Conservation (phyloP, 306 rosid genomes). For the Vicia faba region DNA sequence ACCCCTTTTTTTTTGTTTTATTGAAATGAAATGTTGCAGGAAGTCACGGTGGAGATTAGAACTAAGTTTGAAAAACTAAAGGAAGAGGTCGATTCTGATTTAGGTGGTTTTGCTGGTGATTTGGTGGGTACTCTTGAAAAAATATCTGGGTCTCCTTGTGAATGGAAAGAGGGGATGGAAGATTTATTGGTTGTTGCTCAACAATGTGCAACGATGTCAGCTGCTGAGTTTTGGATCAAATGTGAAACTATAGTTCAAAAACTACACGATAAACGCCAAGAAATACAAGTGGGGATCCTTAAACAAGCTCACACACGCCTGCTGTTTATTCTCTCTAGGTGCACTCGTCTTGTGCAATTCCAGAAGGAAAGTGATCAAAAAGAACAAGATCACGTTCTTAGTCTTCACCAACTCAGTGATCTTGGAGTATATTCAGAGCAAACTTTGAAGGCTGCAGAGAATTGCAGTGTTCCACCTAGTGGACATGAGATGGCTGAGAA, state of each 20-base stretch:
- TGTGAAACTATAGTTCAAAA: constrained; percentile 86
- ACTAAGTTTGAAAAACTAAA: constrained; percentile 78
- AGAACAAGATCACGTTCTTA: constrained; percentile 82
- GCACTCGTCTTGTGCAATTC: constrained; percentile 94
- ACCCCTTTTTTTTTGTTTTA: not conserved
- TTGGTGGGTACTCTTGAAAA: constrained; percentile 74
- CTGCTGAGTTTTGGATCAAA: constrained; percentile 77
- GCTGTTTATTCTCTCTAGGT: constrained; percentile 85
- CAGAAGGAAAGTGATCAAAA: constrained; percentile 76
- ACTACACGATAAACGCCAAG: constrained; percentile 92
- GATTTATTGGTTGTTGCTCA: constrained; percentile 74
- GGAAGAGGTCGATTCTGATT: constrained; percentile 83
- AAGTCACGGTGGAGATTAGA: constrained; percentile 70
- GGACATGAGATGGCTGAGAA: constrained; percentile 51
- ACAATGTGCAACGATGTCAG: constrained; percentile 72
- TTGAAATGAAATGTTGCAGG: constrained; percentile 52
- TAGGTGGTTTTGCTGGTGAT: constrained; percentile 89
- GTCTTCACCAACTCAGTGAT: constrained; percentile 93
- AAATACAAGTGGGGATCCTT: constrained; percentile 72
- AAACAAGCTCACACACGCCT: constrained; percentile 93
- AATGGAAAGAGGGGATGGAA: constrained; percentile 74
- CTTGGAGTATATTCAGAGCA: constrained; percentile 88
- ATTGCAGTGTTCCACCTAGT: constrained; percentile 38
- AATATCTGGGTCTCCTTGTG: constrained; percentile 47
- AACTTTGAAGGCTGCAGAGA: constrained; percentile 46